These are phyloP conservation scores for Solanum boliviense DNA, from an alignment of 257 asterid species.

Conservation along the genomic window DNA sequence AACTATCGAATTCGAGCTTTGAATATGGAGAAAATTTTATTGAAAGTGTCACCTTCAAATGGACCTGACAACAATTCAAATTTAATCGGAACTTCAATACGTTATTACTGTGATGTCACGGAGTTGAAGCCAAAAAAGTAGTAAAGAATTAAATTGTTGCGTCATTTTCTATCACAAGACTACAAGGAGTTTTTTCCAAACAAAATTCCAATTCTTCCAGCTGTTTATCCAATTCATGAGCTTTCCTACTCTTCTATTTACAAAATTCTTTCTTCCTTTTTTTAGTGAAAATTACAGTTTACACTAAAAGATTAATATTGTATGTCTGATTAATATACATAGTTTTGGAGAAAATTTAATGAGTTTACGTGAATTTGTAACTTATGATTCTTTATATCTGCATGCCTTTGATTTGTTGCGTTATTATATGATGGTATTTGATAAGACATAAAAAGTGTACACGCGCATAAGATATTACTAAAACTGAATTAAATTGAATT, in stretches of 20 bases:
- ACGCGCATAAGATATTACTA: neutral
- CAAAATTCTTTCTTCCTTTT: too few relatives aligned
- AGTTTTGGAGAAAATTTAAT: neutral
- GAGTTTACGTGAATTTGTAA: too few relatives aligned
- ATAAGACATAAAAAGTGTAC: neutral
- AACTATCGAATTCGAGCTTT: too few relatives aligned
- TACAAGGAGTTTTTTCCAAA: neutral
- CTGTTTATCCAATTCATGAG: neutral
- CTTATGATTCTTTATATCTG: neutral
- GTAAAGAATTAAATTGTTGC: neutral
- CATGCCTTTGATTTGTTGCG: neutral
- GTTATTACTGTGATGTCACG: neutral
- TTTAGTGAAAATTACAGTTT: neutral
- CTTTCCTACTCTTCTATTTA: neutral
- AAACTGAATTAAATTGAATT: neutral
- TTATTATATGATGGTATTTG: neutral
- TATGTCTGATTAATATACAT: neutral
- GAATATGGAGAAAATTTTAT: too few relatives aligned
- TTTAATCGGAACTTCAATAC: too few relatives aligned
- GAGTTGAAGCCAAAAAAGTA: neutral
- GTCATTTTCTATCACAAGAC: neutral
- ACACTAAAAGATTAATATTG: neutral
- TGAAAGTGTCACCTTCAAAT: neutral
- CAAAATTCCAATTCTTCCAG: neutral
- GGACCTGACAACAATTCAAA: fast-evolving